Base-by-base conservation (phyloP, 2,329 filamentous ascomycete genomes). In the Fusarium veterinarium region DNA sequence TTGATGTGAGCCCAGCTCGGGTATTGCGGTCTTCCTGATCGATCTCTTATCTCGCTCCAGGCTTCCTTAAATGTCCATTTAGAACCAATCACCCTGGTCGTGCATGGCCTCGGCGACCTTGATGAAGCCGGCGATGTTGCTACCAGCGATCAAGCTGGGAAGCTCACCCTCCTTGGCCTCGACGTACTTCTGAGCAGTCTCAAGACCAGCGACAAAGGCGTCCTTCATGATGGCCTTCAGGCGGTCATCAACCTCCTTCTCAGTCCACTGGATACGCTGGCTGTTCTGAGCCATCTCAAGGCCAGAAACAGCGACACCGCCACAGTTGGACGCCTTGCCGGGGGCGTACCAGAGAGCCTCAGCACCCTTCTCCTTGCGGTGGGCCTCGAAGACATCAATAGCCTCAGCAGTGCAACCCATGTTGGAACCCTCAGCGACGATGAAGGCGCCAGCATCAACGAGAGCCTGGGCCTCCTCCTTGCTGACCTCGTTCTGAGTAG, bases 231-330 rank as follows among this genome's bases (percentile, higher is more conserved):
- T 98, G 78, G 84, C 87, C 89, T 97, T 95, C 80, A 99, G 91
- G 86, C 94, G 94, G 77, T 88, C 86, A 84, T 98, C 95, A 74
- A 98, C 96, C 87, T 97, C 93, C 87, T 97, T 93, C 51, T 87
- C 80, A 33, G 93, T 93, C 96, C 96, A 99, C 80, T 86, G 89
- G 75, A 98, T 87, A 69, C 95, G 92, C 83, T 92, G 86, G 75
- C 92, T 95, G 90, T 99, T 98, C 90, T 99, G 96, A 12, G 95
- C 95, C 96, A 99, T 99, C 89, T 99, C 96, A 48, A 99, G 91
- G 78, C 96, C 96, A 6, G 95, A 97, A 44, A 99, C 96, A 64
- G 96, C 96, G 64, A 98, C 96, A 88, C 96, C 96, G 83, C 96
- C 96, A 76, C 94, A 95, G 87, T 98, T 98, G 86, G 95, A 94